Conservation (phyloP, 306 rosid genomes). For the Cucumis sativus region Cucumber_9930_V3 NC_026656.2:19434001-19434500, state of each 20-base stretch:
- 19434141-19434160: neutral
- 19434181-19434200: neutral
- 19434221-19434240: neutral
- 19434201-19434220: neutral
- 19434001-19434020: conserved; percentile 50
- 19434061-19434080: conserved; percentile 78
- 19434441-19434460: neutral
- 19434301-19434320: neutral
- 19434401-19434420: neutral
- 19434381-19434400: neutral
- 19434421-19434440: neutral
- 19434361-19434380: neutral
- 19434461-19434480: no score
- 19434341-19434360: neutral
- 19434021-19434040: conserved; percentile 40
- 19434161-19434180: neutral
- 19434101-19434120: neutral
- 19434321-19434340: neutral
- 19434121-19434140: neutral
- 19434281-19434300: neutral
- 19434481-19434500: no score
- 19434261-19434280: neutral
- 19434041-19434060: conserved; percentile 60
- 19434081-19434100: neutral
- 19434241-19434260: neutral